Conservation (phyloP, 345 rosid species). For the Salix exigua region DNA sequence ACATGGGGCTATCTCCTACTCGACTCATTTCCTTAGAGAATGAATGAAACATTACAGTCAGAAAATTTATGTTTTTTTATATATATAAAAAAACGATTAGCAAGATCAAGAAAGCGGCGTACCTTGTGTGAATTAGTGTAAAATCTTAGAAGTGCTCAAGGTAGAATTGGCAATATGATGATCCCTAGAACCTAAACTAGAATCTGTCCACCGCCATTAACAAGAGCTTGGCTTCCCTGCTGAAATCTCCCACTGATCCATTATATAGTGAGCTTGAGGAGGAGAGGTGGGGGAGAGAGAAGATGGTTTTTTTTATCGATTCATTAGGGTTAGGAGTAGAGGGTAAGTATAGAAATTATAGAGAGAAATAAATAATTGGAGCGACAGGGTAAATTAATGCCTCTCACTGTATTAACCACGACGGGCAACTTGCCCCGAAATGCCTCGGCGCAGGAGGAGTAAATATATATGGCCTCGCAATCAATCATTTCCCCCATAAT, state of each 20-base stretch:
- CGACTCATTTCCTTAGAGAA: conserved; percentile 19
- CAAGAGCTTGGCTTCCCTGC: not conserved
- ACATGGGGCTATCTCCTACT: conserved; percentile 20
- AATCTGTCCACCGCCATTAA: not conserved
- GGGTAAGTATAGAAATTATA: conserved; percentile 6
- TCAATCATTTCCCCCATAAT: too few relatives aligned
- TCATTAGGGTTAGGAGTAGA: conserved; percentile 26
- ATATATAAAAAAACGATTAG: not conserved
- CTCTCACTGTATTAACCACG: not conserved
- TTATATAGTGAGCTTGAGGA: not conserved
- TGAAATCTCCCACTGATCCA: not conserved
- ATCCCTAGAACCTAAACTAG: not conserved
- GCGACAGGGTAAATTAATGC: not conserved
- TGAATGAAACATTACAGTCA: not conserved
- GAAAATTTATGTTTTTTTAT: not conserved
- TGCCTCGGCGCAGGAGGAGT: too few relatives aligned
- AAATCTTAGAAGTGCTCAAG: not conserved
- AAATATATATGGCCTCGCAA: too few relatives aligned
- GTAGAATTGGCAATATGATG: not conserved
- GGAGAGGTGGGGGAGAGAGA: not conserved
- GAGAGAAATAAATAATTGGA: not conserved
- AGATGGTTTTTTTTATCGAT: not conserved
- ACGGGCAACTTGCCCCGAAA: not conserved
- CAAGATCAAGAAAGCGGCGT: not conserved
- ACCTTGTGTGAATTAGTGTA: not conserved